These are phyloP conservation scores for Penicillium manginii DNA, from an alignment of 495 filamentous ascomycete species.

Conservation along the genomic window DNA sequence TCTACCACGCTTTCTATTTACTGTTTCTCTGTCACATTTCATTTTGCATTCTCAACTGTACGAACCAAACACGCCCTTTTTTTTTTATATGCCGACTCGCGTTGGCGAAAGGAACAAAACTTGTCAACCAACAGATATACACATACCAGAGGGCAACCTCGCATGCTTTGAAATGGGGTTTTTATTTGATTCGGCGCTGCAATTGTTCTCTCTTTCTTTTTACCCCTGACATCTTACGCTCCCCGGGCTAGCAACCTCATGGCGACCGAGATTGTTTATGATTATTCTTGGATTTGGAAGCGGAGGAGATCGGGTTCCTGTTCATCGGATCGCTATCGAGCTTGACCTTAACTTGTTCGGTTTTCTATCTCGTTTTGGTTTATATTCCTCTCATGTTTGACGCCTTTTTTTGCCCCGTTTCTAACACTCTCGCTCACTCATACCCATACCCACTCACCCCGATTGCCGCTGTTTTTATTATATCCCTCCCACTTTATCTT, in stretches of 20 bases:
- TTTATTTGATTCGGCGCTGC: conserved; percentile 24
- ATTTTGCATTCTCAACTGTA: conserved; percentile 1
- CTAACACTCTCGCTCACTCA: background rate
- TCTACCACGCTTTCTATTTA: conserved; percentile 17
- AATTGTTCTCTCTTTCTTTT: background rate
- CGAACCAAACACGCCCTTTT: background rate
- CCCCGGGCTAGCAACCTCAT: background rate
- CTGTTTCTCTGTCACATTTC: conserved; percentile 10
- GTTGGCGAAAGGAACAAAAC: conserved; percentile 9
- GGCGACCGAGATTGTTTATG: background rate
- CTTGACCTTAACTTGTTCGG: background rate
- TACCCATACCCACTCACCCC: conserved; percentile 4
- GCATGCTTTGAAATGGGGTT: conserved; percentile 21
- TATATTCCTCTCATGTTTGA: background rate
- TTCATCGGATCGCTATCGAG: background rate
- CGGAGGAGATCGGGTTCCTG: background rate
- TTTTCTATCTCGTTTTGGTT: background rate
- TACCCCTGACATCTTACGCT: background rate
- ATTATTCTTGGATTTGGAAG: background rate
- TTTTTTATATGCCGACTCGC: conserved; percentile 11
- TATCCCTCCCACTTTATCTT: conserved; percentile 11
- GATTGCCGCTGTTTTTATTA: conserved; percentile 16
- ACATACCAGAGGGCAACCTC: conserved; percentile 34
- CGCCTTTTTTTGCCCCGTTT: background rate
- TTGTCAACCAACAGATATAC: conserved; percentile 24